Base-by-base conservation (phyloP, 2,329 filamentous ascomycete species). In the Botrytis paeoniae region DNA sequence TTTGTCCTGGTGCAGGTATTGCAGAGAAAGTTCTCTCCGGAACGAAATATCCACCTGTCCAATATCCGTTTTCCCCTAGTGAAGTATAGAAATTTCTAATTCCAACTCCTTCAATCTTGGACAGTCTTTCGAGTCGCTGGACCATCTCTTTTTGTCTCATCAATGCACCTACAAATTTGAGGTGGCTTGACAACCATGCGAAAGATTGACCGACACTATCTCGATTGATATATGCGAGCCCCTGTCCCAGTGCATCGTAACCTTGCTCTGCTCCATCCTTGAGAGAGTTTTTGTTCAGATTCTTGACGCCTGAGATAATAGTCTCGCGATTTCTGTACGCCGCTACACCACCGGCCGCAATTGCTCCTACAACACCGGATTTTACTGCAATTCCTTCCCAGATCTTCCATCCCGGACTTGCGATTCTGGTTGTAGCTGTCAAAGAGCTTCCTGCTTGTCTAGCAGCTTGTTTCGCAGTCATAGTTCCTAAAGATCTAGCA, bases 101-200 rank as follows among this genome's bases (percentile, higher is more conserved):
- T 0, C 91, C 91, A 1, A 97, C 85, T 0, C 88, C 88, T 62
- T 88, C 86, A 1, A 92, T 85, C 2, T 85, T 81, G 0, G 87
- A 87, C 69, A 95, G 84, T 71, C 88, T 85, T 73, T 89, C 87
- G 4, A 97, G 84, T 25, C 94, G 87, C 61, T 87, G 86, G 72
- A 87, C 88, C 74, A 97, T 83, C 78, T 96, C 92, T 48, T 91
- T 89, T 25, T 89, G 89, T 70, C 92, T 91, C 76, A 94, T 87
- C 3, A 97, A 85, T 63, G 92, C 91, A 0, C 93, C 93, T 1
- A 97, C 92, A 78, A 97, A 97, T 51, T 93, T 93, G 69, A 97
- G 88, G 81, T 97, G 94, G 25, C 92, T 92, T 0, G 91, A 90
- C 6, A 95, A 89, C 90, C 93, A 97, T 29, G 86, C 88, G 76